Conservation (phyloP, 441 rosid species). For the Adansonia madagascariensis region DNA sequence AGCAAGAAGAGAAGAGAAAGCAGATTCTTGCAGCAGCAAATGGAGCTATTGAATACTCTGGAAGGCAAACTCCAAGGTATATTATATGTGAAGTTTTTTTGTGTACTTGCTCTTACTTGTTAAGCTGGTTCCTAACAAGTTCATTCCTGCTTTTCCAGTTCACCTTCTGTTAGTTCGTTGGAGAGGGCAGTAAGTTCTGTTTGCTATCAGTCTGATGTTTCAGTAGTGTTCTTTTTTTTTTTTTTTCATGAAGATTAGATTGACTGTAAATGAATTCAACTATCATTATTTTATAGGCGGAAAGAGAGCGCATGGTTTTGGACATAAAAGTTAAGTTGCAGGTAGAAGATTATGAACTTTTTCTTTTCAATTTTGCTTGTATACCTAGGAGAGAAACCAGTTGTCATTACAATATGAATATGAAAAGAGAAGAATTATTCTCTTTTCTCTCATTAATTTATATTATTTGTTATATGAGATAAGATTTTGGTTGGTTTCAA, state of each 20-base stretch:
- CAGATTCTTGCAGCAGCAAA: slow-evolving; percentile 93
- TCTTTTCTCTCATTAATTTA: neutral
- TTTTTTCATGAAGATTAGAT: slow-evolving; percentile 26
- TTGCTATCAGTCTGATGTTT: slow-evolving; percentile 32
- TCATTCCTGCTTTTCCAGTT: slow-evolving; percentile 53
- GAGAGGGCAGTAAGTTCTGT: slow-evolving; percentile 95
- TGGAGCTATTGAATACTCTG: slow-evolving; percentile 83
- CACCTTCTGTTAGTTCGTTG: slow-evolving; percentile 81
- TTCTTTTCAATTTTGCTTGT: slow-evolving; percentile 23
- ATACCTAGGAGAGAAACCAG: neutral
- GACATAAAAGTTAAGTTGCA: slow-evolving; percentile 98
- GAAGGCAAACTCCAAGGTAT: slow-evolving; percentile 82
- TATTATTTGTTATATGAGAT: neutral
- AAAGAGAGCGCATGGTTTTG: slow-evolving; percentile 98
- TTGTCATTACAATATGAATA: neutral
- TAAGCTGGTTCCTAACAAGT: slow-evolving; percentile 23
- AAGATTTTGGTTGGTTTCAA: slow-evolving; percentile 15
- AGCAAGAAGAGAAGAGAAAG: slow-evolving; percentile 92
- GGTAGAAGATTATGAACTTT: slow-evolving; percentile 45
- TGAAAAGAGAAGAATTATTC: neutral
- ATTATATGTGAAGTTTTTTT: slow-evolving; percentile 26
- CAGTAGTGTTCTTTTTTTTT: neutral
- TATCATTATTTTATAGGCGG: slow-evolving; percentile 63
- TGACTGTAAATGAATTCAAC: slow-evolving; percentile 20
- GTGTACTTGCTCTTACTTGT: slow-evolving; percentile 22